Evolutionary conservation across 176 grass and related monocot species (phyloP).

Genomic region (Raddia distichophylla): DNA sequence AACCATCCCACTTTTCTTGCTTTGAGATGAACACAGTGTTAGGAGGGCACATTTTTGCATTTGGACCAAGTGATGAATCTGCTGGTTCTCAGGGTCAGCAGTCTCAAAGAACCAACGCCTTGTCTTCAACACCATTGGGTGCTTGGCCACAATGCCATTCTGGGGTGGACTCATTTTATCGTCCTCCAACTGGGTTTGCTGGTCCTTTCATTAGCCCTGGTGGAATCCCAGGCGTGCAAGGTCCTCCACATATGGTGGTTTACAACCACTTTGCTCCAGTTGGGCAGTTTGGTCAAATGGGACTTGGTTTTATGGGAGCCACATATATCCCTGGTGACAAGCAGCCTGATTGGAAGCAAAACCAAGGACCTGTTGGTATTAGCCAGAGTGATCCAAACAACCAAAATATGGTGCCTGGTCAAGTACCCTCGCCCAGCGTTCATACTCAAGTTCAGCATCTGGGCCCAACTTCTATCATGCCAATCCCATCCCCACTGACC

Average conservation of each 20-base stretch:
- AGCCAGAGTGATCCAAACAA: conserved; percentile 66
- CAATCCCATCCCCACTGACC: conserved; percentile 70
- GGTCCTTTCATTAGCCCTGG: conserved; percentile 88
- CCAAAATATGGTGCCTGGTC: conserved; percentile 68
- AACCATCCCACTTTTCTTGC: conserved; percentile 83
- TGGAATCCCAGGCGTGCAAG: conserved; percentile 84
- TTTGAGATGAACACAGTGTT: conserved; percentile 89
- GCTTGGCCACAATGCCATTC: conserved; percentile 84
- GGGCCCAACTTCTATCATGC: conserved; percentile 78
- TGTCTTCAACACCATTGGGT: conserved; percentile 63
- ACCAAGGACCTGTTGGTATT: conserved; percentile 54
- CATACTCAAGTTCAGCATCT: conserved; percentile 73
- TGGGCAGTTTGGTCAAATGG: conserved; percentile 91
- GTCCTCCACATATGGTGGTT: conserved; percentile 90
- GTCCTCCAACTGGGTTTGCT: conserved; percentile 73
- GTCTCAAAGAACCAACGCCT: conserved; percentile 62
- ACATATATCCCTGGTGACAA: conserved; percentile 92
- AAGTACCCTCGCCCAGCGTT: conserved; percentile 55
- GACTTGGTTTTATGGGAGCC: conserved; percentile 89
- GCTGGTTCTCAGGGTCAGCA: conserved; percentile 67
- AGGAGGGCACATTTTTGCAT: conserved; percentile 75
- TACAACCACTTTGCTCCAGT: conserved; percentile 96
- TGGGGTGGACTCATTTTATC: conserved; percentile 83
- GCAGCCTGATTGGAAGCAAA: conserved; percentile 91
- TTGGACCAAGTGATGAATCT: conserved; percentile 82